Evolutionary conservation across 768 basidiomycete species (phyloP), one percentile per base, ranked within the genome.

Genomic region (Leccinum longicurvipes): DNA sequence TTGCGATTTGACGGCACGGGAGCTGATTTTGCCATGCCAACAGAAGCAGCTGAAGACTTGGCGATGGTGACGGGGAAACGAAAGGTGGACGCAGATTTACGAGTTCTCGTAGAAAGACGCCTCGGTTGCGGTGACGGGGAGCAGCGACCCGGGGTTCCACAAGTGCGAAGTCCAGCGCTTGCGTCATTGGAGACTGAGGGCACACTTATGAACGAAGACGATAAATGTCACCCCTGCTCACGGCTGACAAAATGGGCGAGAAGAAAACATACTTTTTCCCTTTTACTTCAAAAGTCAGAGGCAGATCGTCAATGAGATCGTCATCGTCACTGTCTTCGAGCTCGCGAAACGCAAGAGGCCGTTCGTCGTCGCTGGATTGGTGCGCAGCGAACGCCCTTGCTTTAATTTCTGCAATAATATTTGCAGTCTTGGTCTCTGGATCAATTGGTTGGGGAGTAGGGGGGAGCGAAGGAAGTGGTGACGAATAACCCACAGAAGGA

Each of bases 341-440:
- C 12, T 76, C 73, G 52, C 82, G 76, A 51, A 63, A 71, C 31
- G 73, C 67, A 14, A 72, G 67, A 6, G 65, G 67, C 4, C 57
- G 65, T 32, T 65, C 67, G 10, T 83, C 80, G 3, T 79, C 77
- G 62, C 78, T 82, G n/a, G 73, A 76, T 24, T 70, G 61, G 7
- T 59, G 74, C 21, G 71, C 74, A 45, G 81, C 82, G 47, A 74
- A 77, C 6, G 82, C 86, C 58, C 74, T 77, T n/a, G 80, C 83
- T 71, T 79, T 87, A 58, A 89, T 87, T 32, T 81, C 74, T 7
- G 80, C 84, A 46, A 90, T 83, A 28, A 88, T 74, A 61, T 77
- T 73, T 15, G 79, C 79, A 3, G 87, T 75, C 66, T 83, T 87
- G 34, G 65, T 48, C 50, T 72, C 67, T 0, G 63, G 48, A 51